These are phyloP conservation scores for Geranomyces variabilis DNA, from an alignment of 192 early-diverging fungal genomes.

Conservation along the genomic window DNA sequence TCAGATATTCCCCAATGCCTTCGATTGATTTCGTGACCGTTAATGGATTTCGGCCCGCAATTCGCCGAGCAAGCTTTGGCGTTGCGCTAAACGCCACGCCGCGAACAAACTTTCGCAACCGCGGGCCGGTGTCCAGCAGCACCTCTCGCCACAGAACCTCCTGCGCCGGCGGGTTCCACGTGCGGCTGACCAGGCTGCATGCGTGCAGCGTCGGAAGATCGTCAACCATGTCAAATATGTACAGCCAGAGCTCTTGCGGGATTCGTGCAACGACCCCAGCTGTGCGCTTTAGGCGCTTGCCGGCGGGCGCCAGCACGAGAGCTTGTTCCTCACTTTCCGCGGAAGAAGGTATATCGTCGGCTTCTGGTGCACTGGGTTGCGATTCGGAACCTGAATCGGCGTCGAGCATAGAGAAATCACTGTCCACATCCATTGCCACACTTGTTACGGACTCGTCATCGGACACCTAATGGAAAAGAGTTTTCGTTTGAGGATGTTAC, in stretches of 20 bases:
- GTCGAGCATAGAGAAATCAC: not conserved
- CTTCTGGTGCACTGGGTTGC: not conserved
- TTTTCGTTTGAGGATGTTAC: too few species aligned
- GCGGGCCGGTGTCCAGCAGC: slow-evolving; percentile 13
- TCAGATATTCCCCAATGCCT: slow-evolving; percentile 21
- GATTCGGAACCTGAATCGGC: not conserved
- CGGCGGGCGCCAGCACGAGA: not conserved
- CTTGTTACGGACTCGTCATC: too few species aligned
- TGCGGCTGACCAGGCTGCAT: slow-evolving; percentile 23
- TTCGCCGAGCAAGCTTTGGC: not conserved
- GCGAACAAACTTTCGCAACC: slow-evolving; percentile 28
- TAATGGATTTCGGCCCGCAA: not conserved
- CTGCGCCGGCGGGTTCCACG: slow-evolving; percentile 28
- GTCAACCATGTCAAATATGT: slow-evolving; percentile 30
- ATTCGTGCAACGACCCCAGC: slow-evolving; percentile 6
- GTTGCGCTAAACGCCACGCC: slow-evolving; percentile 27
- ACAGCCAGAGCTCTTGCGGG: slow-evolving; percentile 33
- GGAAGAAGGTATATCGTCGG: not conserved
- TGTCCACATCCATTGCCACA: slow-evolving; percentile 2
- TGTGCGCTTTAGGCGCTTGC: not conserved
- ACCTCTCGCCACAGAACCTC: slow-evolving; percentile 27
- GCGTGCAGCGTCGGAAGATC: slow-evolving; percentile 18
- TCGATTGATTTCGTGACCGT: slow-evolving; percentile 10
- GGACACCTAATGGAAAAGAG: not conserved
- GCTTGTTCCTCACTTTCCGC: not conserved